Evolutionary conservation across 1,284 basidiomycete species (phyloP).

Genomic region (Porodaedalea pini): DNA sequence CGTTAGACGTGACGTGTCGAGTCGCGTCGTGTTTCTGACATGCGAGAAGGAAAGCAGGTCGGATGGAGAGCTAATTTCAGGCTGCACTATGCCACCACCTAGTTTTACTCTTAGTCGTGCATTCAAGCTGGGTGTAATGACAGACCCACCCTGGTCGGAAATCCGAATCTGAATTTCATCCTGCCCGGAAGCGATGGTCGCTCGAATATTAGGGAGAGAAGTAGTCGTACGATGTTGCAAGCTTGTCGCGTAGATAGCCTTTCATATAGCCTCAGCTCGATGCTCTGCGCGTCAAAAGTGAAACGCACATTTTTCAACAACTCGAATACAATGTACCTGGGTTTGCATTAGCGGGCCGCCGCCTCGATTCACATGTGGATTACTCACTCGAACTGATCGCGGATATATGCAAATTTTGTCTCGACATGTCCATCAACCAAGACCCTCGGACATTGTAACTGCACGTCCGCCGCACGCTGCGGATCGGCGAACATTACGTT

Average conservation of each 20-base stretch:
- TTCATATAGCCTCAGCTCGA: background rate
- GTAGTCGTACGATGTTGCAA: constrained; percentile 42
- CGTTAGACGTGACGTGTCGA: constrained; percentile 66
- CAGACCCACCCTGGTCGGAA: constrained; percentile 72
- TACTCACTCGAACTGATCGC: constrained; percentile 80
- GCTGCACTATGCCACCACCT: constrained; percentile 67
- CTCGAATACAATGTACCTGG: constrained; percentile 85
- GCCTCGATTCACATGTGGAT: background rate
- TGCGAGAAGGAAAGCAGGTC: constrained; percentile 85
- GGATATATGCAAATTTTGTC: constrained; percentile 80
- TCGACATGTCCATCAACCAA: constrained; percentile 71
- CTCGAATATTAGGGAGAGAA: constrained; percentile 55
- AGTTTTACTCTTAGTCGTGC: constrained; percentile 8
- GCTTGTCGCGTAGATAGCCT: constrained; percentile 64
- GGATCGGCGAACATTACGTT: constrained; percentile 41
- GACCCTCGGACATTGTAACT: constrained; percentile 57
- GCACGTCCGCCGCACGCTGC: constrained; percentile 27
- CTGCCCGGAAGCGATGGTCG: constrained; percentile 70
- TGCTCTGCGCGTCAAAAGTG: constrained; percentile 19
- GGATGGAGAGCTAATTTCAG: constrained; percentile 54
- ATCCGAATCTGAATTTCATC: constrained; percentile 76
- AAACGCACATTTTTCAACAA: constrained; percentile 76
- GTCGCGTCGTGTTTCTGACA: constrained; percentile 63
- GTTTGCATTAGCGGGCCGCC: constrained; percentile 5
- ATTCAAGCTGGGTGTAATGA: background rate